Evolutionary conservation across 2,329 filamentous ascomycete species (phyloP).

Genomic region (Trichoderma citrinoviride): DNA sequence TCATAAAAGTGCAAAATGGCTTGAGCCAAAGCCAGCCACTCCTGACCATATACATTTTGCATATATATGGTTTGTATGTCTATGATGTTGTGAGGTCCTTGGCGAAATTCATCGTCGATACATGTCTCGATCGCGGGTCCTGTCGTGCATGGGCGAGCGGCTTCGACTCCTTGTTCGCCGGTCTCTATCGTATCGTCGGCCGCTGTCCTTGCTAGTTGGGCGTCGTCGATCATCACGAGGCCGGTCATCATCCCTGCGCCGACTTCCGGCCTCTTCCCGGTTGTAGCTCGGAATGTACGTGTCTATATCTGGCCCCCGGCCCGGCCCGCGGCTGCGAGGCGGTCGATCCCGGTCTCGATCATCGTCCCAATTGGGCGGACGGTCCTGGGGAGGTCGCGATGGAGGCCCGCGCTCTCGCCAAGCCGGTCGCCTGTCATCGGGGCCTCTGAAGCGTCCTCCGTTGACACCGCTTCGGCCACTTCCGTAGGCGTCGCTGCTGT

Average conservation of each 20-base stretch:
- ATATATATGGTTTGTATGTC: not conserved
- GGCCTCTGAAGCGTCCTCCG: conserved; percentile 45
- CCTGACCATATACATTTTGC: not conserved
- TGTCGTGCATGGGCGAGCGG: conserved; percentile 39
- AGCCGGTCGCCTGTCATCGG: conserved; percentile 49
- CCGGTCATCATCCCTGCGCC: conserved; percentile 39
- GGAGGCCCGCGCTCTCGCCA: conserved; percentile 54
- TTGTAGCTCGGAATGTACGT: conserved; percentile 52
- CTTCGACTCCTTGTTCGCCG: conserved; percentile 42
- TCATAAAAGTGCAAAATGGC: conserved; percentile 11
- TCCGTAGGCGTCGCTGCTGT: conserved; percentile 50
- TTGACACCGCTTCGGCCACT: conserved; percentile 47
- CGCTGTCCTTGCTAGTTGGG: conserved; percentile 35
- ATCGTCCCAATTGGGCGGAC: conserved; percentile 34
- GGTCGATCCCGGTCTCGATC: conserved; percentile 42
- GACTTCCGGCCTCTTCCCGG: conserved; percentile 33
- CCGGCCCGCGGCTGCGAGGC: conserved; percentile 36
- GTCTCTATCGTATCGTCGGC: conserved; percentile 43
- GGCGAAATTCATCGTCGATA: conserved; percentile 41
- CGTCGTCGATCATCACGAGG: conserved; percentile 31
- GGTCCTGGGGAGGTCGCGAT: conserved; percentile 47
- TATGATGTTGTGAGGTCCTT: not conserved
- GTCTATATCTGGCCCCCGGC: conserved; percentile 42
- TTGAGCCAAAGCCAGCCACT: not conserved
- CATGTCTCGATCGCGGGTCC: conserved; percentile 42